Evolutionary conservation across 2,329 filamentous ascomycete genomes (phyloP).

Genomic region (Pseudogymnoascus sp.): DNA sequence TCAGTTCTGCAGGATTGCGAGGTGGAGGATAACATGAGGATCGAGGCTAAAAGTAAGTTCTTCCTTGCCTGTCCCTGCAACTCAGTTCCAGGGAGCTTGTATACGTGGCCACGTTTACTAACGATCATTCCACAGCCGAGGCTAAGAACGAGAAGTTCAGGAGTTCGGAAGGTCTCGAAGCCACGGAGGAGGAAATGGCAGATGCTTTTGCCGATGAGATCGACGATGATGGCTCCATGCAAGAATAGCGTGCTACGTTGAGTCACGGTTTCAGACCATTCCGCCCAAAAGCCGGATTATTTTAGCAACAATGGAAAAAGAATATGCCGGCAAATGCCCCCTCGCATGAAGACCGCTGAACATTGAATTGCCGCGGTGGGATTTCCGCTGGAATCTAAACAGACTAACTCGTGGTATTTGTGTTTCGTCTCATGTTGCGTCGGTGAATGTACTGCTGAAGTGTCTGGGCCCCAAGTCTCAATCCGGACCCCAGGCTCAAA

Average conservation of each 20-base stretch:
- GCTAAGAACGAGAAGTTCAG: conserved; percentile 61
- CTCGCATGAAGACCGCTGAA: background rate
- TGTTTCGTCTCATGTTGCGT: background rate
- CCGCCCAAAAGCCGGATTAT: background rate
- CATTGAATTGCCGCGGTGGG: background rate
- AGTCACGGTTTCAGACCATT: background rate
- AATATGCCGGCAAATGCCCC: background rate
- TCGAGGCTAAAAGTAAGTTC: conserved; percentile 65
- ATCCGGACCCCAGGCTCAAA: background rate
- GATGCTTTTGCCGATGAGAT: conserved; percentile 32
- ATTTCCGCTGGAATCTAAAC: background rate
- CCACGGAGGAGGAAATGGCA: conserved; percentile 53
- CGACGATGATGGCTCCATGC: conserved; percentile 4
- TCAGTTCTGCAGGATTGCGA: conserved; percentile 81
- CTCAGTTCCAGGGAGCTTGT: background rate
- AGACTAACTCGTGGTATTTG: background rate
- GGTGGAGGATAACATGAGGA: conserved; percentile 80
- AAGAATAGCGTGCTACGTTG: background rate
- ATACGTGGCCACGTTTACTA: conserved; percentile 17
- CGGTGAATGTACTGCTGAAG: background rate
- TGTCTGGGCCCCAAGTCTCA: background rate
- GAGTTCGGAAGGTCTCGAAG: conserved; percentile 58
- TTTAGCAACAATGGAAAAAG: conserved; percentile 1
- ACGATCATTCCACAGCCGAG: conserved; percentile 41
- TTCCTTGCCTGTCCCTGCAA: background rate